Percentiles rank a stretch among this genome's conserved stretches.
Evolutionary conservation across 768 basidiomycete genomes (phyloP).

Genomic region (Agrocybe chaxingu): DNA sequence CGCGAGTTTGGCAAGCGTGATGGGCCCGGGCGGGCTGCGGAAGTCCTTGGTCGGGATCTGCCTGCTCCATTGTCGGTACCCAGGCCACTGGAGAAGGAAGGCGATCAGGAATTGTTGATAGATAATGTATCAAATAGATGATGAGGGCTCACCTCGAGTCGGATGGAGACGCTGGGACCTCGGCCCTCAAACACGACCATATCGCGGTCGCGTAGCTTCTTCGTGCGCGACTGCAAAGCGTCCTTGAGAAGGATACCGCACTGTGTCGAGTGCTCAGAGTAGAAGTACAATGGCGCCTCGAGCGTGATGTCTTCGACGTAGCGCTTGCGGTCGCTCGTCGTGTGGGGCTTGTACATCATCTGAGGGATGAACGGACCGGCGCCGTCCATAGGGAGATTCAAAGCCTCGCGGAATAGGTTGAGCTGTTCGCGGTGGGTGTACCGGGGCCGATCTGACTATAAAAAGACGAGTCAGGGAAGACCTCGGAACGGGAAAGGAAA

Average conservation of each 20-base stretch:
- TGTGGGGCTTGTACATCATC: constrained; percentile 70
- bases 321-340: constrained; percentile 70
- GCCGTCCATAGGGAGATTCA: constrained; percentile 30
- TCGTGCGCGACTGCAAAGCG: constrained; percentile 58
- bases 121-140: background rate
- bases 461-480: constrained; percentile 4
- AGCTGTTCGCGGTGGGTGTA: constrained; percentile 45
- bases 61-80: constrained; percentile 73
- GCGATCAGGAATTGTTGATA: no score
- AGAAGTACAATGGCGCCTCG: constrained; percentile 64
- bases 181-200: constrained; percentile 67
- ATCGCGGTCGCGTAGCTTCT: constrained; percentile 53
- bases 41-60: constrained; percentile 85
- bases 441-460: constrained; percentile 22
- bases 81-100: constrained; percentile 60
- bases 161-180: constrained; percentile 78
- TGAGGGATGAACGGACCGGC: constrained; percentile 64
- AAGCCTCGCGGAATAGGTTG: constrained; percentile 40
- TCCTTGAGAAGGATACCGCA: constrained; percentile 64
- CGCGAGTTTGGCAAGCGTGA: constrained; percentile 72
- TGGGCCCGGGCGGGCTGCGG: constrained; percentile 71
- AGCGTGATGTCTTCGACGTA: constrained; percentile 72
- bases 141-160: constrained; percentile 55
- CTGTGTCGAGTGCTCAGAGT: constrained; percentile 46
- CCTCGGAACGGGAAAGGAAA: background rate